phyloP scores from a whole-genome alignment of 306 rosid genomes.

The Ormosia emarginata region DNA sequence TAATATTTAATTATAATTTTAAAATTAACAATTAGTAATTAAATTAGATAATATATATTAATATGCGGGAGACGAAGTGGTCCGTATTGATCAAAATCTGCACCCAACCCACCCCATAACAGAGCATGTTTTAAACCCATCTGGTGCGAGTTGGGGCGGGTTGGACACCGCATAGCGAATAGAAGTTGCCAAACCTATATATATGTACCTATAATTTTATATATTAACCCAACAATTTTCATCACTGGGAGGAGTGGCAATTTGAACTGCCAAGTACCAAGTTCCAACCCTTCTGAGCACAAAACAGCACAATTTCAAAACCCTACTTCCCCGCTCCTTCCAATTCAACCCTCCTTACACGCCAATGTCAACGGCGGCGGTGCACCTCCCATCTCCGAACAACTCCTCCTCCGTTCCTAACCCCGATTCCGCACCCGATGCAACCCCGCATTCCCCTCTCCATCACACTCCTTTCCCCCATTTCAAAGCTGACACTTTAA shows the following conservation, averaged over 20 bases:
- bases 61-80: no score
- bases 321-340: conserved; percentile 25
- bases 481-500: conserved; percentile 24
- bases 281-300: neutral
- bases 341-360: neutral
- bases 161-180: no score
- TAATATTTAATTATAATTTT: no score
- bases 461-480: conserved; percentile 17
- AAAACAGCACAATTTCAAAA: neutral
- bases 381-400: conserved; percentile 44
- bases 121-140: no score
- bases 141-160: no score
- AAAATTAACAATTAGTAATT: no score
- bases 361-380: conserved; percentile 54
- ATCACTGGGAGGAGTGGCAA: neutral
- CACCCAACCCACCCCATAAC: no score
- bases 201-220: neutral
- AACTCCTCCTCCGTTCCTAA: conserved; percentile 24
- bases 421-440: conserved; percentile 23
- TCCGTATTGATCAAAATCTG: no score
- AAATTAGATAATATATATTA: no score
- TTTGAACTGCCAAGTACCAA: neutral
- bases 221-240: neutral
- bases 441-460: conserved; percentile 25
- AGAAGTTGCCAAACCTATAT: no score